Base-by-base conservation (phyloP, 83 land plant genomes). In the Diphasiastrum complanatum region DNA sequence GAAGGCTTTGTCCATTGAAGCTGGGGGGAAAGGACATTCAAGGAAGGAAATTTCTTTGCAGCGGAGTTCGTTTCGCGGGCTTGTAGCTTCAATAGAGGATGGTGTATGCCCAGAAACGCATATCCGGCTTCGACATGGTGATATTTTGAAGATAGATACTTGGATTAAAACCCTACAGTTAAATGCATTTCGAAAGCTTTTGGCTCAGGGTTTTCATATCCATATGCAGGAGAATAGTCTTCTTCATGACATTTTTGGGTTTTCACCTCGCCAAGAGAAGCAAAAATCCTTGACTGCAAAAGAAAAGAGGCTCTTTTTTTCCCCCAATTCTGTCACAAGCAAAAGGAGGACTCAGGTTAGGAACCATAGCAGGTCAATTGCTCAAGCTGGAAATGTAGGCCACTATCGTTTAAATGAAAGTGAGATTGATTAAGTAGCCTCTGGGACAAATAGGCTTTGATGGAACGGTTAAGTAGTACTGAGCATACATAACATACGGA, bases 51-150 rank as follows among this genome's bases (percentile, higher is more conserved):
- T 69, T 23, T 69, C 68, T 14, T 36, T 43, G 5, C 61, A 70
- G 37, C 54, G 73, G 0, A 63, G 69, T 46, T 33, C 61, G 24
- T 70, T 70, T 41, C 67, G 73, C 8, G 73, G 54, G 26, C 67
- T 70, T 34, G 51, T 70, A 35, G 58, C 73, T 25, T 38, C 69
- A 11, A 70, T 70, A 12, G 73, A 70, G 66, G 68, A 48, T 23
- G 24, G 69, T 51, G 34, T 28, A 19, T 45, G 31, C 12, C 43
- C 60, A 2, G 63, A 35, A 3, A 52, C 28, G 23, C 53, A 61
- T 36, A 3, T 65, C 3, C 51, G 53, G 41, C 60, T 65, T 45
- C 22, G 53, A 18, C 45, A 65, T 28, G 45, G 68, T 12, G 68
- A 65, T 52, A 19, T 8, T 8, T 28, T 65, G 24, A 34, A 10